Percentiles rank a stretch among this genome's conserved stretches.
These are phyloP conservation scores for Solanum gracilifrons DNA, from an alignment of 257 asterid species.

Conservation along the genomic window DNA sequence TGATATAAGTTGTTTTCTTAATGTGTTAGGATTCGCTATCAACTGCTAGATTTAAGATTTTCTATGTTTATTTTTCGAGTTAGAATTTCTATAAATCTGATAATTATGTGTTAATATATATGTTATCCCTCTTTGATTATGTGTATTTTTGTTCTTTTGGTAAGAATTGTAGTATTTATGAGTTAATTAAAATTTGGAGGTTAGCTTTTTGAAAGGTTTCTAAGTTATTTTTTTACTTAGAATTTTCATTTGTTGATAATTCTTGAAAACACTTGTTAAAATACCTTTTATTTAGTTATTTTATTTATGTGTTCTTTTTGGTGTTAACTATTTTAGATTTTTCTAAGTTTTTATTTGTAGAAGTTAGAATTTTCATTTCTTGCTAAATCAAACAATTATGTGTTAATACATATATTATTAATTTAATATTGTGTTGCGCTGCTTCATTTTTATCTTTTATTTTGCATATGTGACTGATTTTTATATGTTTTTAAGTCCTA, in stretches of 20 bases:
- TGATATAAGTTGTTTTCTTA: background rate
- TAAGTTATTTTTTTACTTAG: background rate
- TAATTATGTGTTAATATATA: background rate
- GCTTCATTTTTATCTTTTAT: too few relatives aligned
- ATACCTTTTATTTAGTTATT: background rate
- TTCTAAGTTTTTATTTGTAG: background rate
- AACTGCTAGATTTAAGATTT: background rate
- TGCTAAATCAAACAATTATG: background rate
- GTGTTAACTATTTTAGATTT: background rate
- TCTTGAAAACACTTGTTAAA: background rate
- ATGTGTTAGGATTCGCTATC: background rate
- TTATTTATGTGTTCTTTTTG: background rate
- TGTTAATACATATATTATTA: background rate
- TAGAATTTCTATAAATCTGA: too few relatives aligned
- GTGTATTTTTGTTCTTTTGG: background rate
- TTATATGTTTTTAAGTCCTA: background rate
- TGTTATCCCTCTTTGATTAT: background rate
- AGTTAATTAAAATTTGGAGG: background rate
- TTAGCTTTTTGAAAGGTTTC: too few relatives aligned
- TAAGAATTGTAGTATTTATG: too few relatives aligned
- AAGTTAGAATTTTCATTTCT: background rate
- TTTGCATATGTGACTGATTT: background rate
- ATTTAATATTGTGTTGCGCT: background rate
- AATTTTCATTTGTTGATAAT: too few relatives aligned
- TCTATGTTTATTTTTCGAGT: background rate